Evolutionary conservation across 2,329 filamentous ascomycete genomes (phyloP), one percentile per base, ranked within the genome.

Genomic region (Epichloe bromicola): DNA sequence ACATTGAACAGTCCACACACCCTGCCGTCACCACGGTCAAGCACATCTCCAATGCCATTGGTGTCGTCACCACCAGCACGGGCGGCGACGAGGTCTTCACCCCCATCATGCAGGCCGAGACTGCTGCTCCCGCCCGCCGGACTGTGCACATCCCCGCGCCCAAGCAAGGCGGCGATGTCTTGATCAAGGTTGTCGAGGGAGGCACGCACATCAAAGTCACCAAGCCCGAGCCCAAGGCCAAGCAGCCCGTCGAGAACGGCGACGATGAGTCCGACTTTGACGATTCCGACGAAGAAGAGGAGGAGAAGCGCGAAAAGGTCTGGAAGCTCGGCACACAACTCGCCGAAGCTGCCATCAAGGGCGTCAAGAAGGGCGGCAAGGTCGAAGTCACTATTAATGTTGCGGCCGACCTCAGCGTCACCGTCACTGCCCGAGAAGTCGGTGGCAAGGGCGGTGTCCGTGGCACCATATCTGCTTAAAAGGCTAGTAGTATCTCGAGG

Each of bases 1-100:
- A 97, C 65, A 94, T 98, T 60, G 87, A 94, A 66, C 90, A 96
- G 76, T 95, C 88, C 56, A 95, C 89, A 46, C 91, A 98, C 74
- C 85, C 93, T 49, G 88, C 89, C 65, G 89, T 98, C 57, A 96
- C 91, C 36, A 91, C 90, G 15, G 89, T 94, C 49, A 88, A 89
- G 61, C 93, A 98, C 73, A 83, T 95, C 56, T 76, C 81, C 60
- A 86, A 90, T 65, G 86, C 91, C 55, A 86, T 98, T 56, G 93
- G 93, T 66, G 85, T 97, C 49, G 77, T 95, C 56, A 80, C 83
- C 59, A 71, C 80, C 52, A 75, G 69, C 58, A 63, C 68, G 40
- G 74, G 82, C 46, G 75, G 76, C 46, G 75, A 80, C 53, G 82
- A 86, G 57, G 72, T 80, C 54, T 96, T 97, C 73, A 81, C 82